Evolutionary conservation across 208 protist genomes (phyloP).

Genomic region (Tritrichomonas foetus): DNA sequence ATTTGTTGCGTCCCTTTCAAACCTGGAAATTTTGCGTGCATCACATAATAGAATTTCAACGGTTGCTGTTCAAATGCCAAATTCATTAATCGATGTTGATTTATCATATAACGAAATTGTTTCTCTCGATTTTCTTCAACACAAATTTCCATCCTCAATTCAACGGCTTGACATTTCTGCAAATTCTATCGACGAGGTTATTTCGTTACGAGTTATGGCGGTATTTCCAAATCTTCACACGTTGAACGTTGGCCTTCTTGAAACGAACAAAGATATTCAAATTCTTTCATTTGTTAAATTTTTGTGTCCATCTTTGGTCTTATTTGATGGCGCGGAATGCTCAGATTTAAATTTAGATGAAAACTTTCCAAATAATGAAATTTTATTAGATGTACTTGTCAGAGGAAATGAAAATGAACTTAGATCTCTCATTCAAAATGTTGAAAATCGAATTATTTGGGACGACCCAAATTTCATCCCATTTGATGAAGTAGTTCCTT

Average conservation of each 20-base stretch:
- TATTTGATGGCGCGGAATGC: neutral
- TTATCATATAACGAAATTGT: neutral
- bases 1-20: neutral
- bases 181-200: neutral
- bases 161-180: neutral
- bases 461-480: neutral
- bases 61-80: neutral
- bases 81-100: neutral
- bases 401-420: neutral
- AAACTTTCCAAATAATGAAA: neutral
- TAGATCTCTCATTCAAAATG: neutral
- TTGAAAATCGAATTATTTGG: neutral
- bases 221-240: neutral
- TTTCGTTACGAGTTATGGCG: neutral
- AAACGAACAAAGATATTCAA: neutral
- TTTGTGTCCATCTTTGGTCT: neutral
- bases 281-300: neutral
- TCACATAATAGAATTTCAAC: neutral
- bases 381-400: neutral
- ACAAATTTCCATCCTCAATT: neutral
- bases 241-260: neutral
- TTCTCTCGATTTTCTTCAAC: neutral
- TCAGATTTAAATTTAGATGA: neutral
- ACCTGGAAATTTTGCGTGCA: neutral
- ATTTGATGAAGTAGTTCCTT: neutral